Evolutionary conservation across 768 basidiomycete species (phyloP).

Genomic region (Clavaria fumosa): DNA sequence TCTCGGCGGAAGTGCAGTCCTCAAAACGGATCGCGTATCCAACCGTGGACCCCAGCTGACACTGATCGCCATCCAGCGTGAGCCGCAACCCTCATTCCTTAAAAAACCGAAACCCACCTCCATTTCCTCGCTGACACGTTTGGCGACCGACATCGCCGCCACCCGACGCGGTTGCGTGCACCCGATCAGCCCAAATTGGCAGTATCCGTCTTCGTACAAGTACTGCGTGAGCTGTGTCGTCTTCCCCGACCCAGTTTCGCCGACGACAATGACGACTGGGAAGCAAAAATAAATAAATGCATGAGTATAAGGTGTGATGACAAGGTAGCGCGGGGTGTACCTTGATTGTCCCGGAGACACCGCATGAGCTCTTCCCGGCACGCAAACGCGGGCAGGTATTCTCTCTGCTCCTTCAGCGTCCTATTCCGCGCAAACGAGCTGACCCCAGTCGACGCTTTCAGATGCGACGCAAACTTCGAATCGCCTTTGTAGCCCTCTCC

Average conservation of each 20-base stretch:
- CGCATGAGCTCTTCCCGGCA: constrained; percentile 87
- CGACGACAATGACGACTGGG: constrained; percentile 83
- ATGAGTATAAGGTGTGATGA: constrained; percentile 34
- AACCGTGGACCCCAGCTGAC: constrained; percentile 79
- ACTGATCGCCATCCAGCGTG: constrained; percentile 25
- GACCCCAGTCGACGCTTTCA: constrained; percentile 65
- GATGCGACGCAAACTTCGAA: constrained; percentile 91
- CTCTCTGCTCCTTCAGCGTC: constrained; percentile 87
- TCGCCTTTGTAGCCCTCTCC: constrained; percentile 79
- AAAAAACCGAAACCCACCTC: constrained; percentile 46
- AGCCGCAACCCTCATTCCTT: not conserved
- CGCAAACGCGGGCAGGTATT: constrained; percentile 95
- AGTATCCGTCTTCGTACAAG: constrained; percentile 94
- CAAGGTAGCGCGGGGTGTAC: constrained; percentile 45
- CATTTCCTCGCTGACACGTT: constrained; percentile 99
- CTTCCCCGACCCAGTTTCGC: constrained; percentile 99
- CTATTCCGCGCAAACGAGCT: constrained; percentile 69
- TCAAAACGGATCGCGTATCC: constrained; percentile 99
- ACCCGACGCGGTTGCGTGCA: constrained; percentile 98
- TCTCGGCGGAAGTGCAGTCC: constrained; percentile 87
- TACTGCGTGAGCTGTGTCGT: constrained; percentile 95
- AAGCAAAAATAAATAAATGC: not conserved
- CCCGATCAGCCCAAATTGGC: constrained; percentile 76
- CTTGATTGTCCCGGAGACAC: constrained; percentile 88
- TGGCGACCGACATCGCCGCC: constrained; percentile 99